A percentile compares a stretch with the other conserved stretches of the same genome.
phyloP scores from a whole-genome alignment of 371 early-diverging fungal genomes.

The Chytridium lagenaria region DNA sequence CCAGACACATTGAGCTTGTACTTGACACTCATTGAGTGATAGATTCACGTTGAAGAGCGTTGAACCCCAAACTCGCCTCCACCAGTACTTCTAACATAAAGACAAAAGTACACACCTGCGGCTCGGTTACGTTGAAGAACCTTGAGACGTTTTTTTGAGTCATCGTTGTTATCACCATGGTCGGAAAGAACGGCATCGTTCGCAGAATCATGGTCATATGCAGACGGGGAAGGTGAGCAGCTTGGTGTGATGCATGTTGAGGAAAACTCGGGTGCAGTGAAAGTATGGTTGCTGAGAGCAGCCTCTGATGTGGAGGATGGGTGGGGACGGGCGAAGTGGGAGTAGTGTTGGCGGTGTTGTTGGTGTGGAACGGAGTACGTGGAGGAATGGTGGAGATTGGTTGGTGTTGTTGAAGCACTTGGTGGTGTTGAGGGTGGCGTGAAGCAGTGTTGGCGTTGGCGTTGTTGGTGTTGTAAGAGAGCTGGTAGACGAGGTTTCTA shows the following conservation, averaged over 20 bases:
- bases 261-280: not conserved
- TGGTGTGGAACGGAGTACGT: too few relatives aligned
- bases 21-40: not conserved
- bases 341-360: not conserved
- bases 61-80: not conserved
- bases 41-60: not conserved
- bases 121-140: conserved; percentile 9
- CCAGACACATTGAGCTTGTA: not conserved
- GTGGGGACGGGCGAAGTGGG: not conserved
- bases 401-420: not conserved
- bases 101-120: conserved; percentile 1
- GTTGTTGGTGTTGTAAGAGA: not conserved
- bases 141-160: not conserved
- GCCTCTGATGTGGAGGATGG: too few relatives aligned
- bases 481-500: not conserved
- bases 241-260: not conserved
- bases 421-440: not conserved
- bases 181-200: not conserved
- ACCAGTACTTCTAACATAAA: not conserved
- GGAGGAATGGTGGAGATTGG: not conserved
- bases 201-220: not conserved
- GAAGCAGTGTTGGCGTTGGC: not conserved
- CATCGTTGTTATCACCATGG: not conserved
- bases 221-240: not conserved
- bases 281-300: not conserved